Percentiles rank a stretch among this genome's conserved stretches.
Evolutionary conservation across 768 basidiomycete species (phyloP).

Genomic region (Leccinum barrowsii): DNA sequence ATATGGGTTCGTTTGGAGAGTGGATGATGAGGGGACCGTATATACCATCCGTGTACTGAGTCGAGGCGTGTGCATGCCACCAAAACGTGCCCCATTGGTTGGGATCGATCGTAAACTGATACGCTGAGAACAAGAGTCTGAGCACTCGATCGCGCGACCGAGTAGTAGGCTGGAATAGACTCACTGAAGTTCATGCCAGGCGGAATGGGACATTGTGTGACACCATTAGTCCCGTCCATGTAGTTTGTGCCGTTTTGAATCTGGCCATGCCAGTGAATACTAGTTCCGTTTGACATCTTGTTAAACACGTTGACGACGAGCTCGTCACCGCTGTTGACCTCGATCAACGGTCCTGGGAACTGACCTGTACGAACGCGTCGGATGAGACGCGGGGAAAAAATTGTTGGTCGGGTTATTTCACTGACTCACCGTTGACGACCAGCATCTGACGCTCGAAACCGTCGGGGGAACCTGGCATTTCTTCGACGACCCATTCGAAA

Average conservation of each 20-base stretch:
- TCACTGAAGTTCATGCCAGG: constrained; percentile 41
- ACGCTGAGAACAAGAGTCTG: constrained; percentile 15
- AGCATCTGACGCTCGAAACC: constrained; percentile 41
- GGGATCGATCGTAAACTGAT: constrained; percentile 39
- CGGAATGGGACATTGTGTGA: constrained; percentile 55
- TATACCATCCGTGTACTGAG: constrained; percentile 47
- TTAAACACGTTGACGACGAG: constrained; percentile 36
- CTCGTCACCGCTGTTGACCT: constrained; percentile 34
- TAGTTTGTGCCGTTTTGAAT: constrained; percentile 45
- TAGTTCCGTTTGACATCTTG: constrained; percentile 29
- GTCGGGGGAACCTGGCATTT: constrained; percentile 39
- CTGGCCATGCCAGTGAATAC: constrained; percentile 36
- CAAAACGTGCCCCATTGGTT: constrained; percentile 45
- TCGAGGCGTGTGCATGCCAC: constrained; percentile 43
- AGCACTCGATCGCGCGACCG: not conserved
- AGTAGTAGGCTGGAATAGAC: not conserved
- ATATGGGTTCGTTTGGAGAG: constrained; percentile 32
- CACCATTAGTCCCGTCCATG: constrained; percentile 45
- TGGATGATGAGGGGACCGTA: constrained; percentile 48
- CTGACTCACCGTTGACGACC: constrained; percentile 42
- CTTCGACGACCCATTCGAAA: constrained; percentile 41
- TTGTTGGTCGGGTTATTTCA: not conserved
- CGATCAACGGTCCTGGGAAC: constrained; percentile 33
- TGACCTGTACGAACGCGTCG: constrained; percentile 22
- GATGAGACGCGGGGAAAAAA: not conserved